Evolutionary conservation across 306 rosid genomes (phyloP), one percentile per base, ranked within the genome.

Genomic region (Betula pendula): DNA sequence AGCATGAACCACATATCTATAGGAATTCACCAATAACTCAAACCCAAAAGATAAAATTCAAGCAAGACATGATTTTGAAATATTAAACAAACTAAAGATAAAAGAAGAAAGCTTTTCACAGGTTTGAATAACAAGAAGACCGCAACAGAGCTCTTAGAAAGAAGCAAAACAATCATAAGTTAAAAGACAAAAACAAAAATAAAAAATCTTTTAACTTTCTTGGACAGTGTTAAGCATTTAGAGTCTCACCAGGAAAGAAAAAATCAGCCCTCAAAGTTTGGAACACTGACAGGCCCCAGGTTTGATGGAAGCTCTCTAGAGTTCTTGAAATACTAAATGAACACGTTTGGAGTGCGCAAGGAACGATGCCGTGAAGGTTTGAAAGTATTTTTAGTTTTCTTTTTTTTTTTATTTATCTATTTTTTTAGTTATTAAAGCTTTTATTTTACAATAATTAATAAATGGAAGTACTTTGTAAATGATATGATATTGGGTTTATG

Each of bases 161-260:
- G 44, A 62, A 65, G 48, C 20, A 19, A 8, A 65, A 65, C 27
- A 2, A 65, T 38, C 14, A 65, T 10, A 35, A 65, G n/a, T 35
- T 6, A 19, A 35, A 35, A 65, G 27, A 35, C 1, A 38, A 65
- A 65, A 1, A 13, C 0, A 5, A 6, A 38, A 38, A 38, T 5
- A 38, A 38, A 38, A 38, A 38, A 38, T 38, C 24, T 24, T 6
- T 56, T 13, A 65, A 65, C 70, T 65, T 65, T 65, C 44, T 33
- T 19, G 7, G 47, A 38, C 47, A 38, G 48, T 19, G n/a, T 35
- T 7, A 70, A 77, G 42, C 65, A 47, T 42, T 33, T 1, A 70
- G 20, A 58, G 55, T 1, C 68, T 71, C 45, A 79, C 82, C 77
- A 62, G 66, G 31, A 60, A 70, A 6, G 14, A 60, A 56, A 11